A percentile compares a stretch with the other conserved stretches of the same genome.
phyloP scores from a whole-genome alignment of 106 monocot genomes.

The Phalaenopsis equestris region DNA sequence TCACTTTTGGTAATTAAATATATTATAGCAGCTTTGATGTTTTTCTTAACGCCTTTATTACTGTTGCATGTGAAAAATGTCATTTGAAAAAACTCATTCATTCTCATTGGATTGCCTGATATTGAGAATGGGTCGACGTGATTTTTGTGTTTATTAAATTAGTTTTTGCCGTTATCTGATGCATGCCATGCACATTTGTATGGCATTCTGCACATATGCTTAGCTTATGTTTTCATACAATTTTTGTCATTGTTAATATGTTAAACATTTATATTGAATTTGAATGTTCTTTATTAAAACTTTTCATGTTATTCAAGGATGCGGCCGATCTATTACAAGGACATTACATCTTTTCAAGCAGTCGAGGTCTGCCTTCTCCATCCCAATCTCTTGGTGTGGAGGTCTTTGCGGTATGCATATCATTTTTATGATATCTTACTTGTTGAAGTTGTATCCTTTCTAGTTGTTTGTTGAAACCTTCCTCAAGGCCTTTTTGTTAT shows the following conservation, averaged over 20 bases:
- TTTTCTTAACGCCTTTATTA: background rate
- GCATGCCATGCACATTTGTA: background rate
- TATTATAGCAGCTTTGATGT: background rate
- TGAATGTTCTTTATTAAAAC: background rate
- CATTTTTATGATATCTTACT: background rate
- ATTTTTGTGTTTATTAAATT: background rate
- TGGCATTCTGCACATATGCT: background rate
- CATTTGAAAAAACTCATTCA: background rate
- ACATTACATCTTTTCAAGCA: slow-evolving; percentile 79
- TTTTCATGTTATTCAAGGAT: background rate
- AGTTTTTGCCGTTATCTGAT: background rate
- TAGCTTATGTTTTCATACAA: background rate
- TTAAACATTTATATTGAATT: background rate
- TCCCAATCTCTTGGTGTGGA: slow-evolving; percentile 41
- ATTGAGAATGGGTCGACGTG: background rate
- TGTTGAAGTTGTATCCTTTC: background rate
- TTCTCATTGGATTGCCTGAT: background rate
- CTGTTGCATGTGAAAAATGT: background rate
- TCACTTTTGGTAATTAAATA: background rate
- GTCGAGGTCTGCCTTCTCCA: slow-evolving; percentile 53
- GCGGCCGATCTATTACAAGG: slow-evolving; percentile 55
- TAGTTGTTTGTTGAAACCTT: background rate
- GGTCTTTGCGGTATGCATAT: slow-evolving; percentile 44
- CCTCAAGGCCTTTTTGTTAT: background rate
- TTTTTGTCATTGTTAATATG: background rate